A percentile compares a stretch with the other conserved stretches of the same genome.
These are phyloP conservation scores for Phytophthora hybrid DNA, from an alignment of 352 stramenopile species.

Conservation along the genomic window DNA sequence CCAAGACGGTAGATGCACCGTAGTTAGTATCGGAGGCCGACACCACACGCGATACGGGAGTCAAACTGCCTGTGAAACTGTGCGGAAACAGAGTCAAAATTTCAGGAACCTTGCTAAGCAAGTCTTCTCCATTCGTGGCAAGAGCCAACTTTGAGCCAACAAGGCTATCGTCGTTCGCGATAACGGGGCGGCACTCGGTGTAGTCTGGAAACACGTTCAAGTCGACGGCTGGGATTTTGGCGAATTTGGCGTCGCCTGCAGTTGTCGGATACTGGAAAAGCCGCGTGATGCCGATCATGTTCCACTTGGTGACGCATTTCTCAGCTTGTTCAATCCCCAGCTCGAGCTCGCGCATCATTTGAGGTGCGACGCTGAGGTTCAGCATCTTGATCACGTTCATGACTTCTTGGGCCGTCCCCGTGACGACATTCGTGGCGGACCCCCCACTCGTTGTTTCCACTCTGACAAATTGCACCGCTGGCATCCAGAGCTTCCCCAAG, in stretches of 20 bases:
- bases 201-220: slow-evolving; percentile 4
- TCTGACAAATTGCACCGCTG: background rate
- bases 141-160: background rate
- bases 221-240: background rate
- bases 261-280: background rate
- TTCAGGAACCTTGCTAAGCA: background rate
- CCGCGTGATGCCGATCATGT: background rate
- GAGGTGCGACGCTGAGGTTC: background rate
- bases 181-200: background rate
- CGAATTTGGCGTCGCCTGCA: background rate
- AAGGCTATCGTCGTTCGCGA: background rate
- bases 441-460: background rate
- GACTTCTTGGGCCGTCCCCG: background rate
- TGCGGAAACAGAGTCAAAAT: background rate
- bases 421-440: background rate
- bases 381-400: background rate
- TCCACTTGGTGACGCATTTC: background rate
- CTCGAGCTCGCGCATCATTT: background rate
- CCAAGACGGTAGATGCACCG: background rate
- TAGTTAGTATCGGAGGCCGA: background rate
- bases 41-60: background rate
- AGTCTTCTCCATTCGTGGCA: background rate
- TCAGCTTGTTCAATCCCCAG: background rate
- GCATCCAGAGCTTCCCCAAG: background rate
- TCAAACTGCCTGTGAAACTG: background rate